Evolutionary conservation across 148 eudicot genomes (phyloP).

Genomic region (Nepenthes mirabilis): DNA sequence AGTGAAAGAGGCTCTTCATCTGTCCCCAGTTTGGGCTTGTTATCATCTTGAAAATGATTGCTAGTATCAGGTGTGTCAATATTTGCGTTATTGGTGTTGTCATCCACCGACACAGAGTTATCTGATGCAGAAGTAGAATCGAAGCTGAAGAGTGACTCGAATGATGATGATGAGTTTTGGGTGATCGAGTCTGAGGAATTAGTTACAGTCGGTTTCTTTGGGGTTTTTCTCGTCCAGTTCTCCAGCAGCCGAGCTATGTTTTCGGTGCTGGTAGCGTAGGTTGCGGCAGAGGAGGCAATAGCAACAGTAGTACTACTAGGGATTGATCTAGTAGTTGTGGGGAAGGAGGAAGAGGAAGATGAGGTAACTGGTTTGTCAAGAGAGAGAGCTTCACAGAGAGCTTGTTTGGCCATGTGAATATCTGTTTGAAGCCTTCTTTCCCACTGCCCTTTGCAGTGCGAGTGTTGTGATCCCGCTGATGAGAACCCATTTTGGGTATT

Average conservation of each 20-base stretch:
- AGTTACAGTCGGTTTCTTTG: background rate
- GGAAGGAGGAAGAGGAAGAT: background rate
- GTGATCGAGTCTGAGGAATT: background rate
- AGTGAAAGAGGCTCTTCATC: constrained; percentile 16
- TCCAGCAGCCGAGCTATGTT: constrained; percentile 43
- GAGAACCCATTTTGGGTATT: background rate
- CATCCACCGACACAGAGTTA: constrained; percentile 1
- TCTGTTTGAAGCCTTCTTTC: constrained; percentile 70
- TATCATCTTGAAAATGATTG: constrained; percentile 4
- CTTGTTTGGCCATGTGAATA: constrained; percentile 69
- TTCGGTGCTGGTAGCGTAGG: constrained; percentile 33
- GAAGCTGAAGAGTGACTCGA: no score
- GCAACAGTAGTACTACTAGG: background rate
- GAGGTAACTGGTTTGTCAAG: constrained; percentile 6
- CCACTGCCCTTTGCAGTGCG: constrained; percentile 65
- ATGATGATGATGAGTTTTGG: no score
- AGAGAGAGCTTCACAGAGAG: constrained; percentile 56
- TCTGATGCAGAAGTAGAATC: no score
- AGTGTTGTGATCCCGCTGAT: no score
- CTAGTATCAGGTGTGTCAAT: no score
- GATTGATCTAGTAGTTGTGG: background rate
- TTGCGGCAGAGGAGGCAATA: constrained; percentile 5
- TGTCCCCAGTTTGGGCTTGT: no score
- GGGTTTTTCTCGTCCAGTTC: constrained; percentile 18
- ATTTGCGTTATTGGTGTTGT: no score